Conservation (phyloP, 495 filamentous ascomycete genomes). For the Extremus antarcticus region DNA sequence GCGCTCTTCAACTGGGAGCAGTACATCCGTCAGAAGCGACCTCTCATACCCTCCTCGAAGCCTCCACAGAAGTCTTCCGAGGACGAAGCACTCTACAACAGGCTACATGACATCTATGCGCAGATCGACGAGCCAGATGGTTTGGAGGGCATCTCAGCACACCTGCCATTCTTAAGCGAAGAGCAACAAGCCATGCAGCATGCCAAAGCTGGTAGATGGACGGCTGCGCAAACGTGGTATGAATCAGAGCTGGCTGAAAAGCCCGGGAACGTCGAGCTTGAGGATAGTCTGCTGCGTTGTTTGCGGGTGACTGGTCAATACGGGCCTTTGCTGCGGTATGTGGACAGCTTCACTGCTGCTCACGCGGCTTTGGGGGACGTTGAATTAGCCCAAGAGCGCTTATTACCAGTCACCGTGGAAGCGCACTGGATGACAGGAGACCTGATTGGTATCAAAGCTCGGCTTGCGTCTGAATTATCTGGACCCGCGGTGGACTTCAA, state of each 20-base stretch:
- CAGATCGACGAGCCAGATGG: slow-evolving; percentile 97
- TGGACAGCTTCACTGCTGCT: slow-evolving; percentile 65
- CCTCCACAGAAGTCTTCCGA: slow-evolving; percentile 27
- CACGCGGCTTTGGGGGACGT: not conserved
- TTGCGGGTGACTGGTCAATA: slow-evolving; percentile 51
- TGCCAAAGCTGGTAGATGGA: slow-evolving; percentile 88
- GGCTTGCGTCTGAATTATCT: slow-evolving; percentile 28
- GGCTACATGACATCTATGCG: slow-evolving; percentile 84
- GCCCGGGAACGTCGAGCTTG: slow-evolving; percentile 63
- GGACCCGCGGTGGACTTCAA: slow-evolving; percentile 58
- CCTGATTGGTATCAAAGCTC: slow-evolving; percentile 63
- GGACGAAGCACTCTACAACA: slow-evolving; percentile 48
- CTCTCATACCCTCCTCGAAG: slow-evolving; percentile 22
- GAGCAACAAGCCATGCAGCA: slow-evolving; percentile 90
- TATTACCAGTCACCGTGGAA: slow-evolving; percentile 35
- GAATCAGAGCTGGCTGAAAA: slow-evolving; percentile 72
- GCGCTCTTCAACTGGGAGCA: slow-evolving; percentile 92
- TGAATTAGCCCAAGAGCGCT: not conserved
- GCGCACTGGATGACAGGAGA: slow-evolving; percentile 74
- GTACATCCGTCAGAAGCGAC: slow-evolving; percentile 54
- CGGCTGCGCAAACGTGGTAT: slow-evolving; percentile 97
- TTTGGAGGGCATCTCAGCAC: slow-evolving; percentile 82
- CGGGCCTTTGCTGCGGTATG: slow-evolving; percentile 19
- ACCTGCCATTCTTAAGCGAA: slow-evolving; percentile 68
- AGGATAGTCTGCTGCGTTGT: slow-evolving; percentile 76